phyloP scores from a whole-genome alignment of 225 moss, liverwort and hornwort genomes.

The Pseudisothecium myosuroides region DNA sequence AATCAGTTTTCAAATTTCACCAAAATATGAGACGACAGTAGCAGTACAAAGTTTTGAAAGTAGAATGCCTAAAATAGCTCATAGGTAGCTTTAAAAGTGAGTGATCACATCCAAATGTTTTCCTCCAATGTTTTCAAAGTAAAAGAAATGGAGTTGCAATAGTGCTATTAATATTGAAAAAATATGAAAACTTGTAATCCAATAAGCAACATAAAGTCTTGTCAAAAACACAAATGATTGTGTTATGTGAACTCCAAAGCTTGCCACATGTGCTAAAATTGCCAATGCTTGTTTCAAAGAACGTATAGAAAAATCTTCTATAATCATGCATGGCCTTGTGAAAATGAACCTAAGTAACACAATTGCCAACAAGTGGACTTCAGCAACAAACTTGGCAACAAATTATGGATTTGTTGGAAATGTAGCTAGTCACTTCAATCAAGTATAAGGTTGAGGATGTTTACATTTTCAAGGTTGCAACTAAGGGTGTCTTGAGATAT shows the following conservation, averaged over 20 bases:
- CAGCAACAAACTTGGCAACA: too few relatives aligned
- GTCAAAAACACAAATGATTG: not conserved
- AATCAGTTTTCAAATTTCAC: not conserved
- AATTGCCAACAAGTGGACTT: too few relatives aligned
- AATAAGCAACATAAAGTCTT: not conserved
- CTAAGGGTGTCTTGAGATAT: too few relatives aligned
- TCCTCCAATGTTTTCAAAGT: rapidly evolving
- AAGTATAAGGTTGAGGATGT: too few relatives aligned
- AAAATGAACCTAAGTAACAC: too few relatives aligned
- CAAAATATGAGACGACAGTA: not conserved
- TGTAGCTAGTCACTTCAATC: too few relatives aligned
- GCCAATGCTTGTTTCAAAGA: not conserved
- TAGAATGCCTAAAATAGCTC: rapidly evolving
- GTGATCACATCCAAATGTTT: not conserved
- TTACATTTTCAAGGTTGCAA: too few relatives aligned
- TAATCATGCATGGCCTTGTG: too few relatives aligned
- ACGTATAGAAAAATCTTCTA: not conserved
- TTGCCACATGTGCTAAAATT: not conserved
- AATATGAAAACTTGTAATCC: not conserved
- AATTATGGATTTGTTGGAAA: too few relatives aligned
- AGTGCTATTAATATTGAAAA: not conserved
- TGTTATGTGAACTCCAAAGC: not conserved
- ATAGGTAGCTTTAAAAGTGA: not conserved
- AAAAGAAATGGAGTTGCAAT: not conserved
- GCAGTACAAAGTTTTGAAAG: not conserved